These are phyloP conservation scores for Puya raimondii DNA, from an alignment of 176 grass and related monocot species.

Conservation along the genomic window DNA sequence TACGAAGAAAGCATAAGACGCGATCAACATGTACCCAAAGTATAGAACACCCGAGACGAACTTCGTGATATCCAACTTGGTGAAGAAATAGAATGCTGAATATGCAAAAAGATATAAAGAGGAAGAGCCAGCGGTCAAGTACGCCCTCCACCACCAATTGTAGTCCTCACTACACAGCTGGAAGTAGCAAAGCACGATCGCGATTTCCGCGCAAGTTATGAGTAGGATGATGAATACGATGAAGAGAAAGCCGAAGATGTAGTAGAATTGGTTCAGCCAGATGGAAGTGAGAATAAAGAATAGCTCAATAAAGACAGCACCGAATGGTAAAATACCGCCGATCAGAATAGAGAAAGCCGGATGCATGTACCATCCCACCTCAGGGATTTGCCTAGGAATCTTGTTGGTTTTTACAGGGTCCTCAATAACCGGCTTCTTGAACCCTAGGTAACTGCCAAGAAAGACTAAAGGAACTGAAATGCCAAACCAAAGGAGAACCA, in stretches of 20 bases:
- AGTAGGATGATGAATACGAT: slow-evolving; percentile 67
- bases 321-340: slow-evolving; percentile 66
- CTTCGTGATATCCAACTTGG: slow-evolving; percentile 74
- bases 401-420: slow-evolving; percentile 74
- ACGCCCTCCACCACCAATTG: slow-evolving; percentile 78
- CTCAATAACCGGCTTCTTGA: slow-evolving; percentile 64
- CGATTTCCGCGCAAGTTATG: slow-evolving; percentile 61
- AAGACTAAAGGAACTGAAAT: slow-evolving; percentile 70
- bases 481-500: slow-evolving; percentile 68
- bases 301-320: slow-evolving; percentile 71
- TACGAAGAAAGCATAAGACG: slow-evolving; percentile 76
- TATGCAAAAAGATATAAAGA: slow-evolving; percentile 65
- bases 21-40: slow-evolving; percentile 77
- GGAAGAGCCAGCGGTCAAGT: slow-evolving; percentile 59
- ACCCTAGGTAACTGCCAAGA: slow-evolving; percentile 70
- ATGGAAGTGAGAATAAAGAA: slow-evolving; percentile 80
- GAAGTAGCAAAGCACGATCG: slow-evolving; percentile 79
- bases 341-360: slow-evolving; percentile 61
- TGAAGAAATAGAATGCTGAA: slow-evolving; percentile 73
- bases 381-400: slow-evolving; percentile 68
- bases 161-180: slow-evolving; percentile 77
- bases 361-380: slow-evolving; percentile 67
- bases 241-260: slow-evolving; percentile 74
- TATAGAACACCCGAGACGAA: slow-evolving; percentile 63
- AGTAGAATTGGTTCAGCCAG: slow-evolving; percentile 78